Percentiles rank a stretch among this genome's conserved stretches.
Conservation (phyloP, 2,329 filamentous ascomycete species). For the Cadophora gregata region DNA sequence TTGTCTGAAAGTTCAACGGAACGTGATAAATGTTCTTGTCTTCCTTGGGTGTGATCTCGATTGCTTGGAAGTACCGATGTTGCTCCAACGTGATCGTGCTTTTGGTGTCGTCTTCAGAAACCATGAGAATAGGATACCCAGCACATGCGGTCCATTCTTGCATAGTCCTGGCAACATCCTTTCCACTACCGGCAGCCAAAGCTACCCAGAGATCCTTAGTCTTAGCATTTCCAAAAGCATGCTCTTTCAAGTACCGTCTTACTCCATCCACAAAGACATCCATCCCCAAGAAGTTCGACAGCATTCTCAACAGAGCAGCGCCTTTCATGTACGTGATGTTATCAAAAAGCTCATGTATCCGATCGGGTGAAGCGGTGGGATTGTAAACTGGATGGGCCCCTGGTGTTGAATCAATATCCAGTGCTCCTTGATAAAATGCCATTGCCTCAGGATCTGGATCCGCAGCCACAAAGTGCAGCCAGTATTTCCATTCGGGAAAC, state of each 20-base stretch:
- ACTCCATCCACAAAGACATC: conserved; percentile 74
- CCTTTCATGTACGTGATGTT: conserved; percentile 77
- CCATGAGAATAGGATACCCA: conserved; percentile 71
- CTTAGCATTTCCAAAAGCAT: conserved; percentile 66
- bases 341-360: conserved; percentile 74
- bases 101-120: conserved; percentile 56
- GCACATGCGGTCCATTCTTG: conserved; percentile 76
- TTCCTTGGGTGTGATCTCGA: conserved; percentile 55
- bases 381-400: conserved; percentile 30
- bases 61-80: conserved; percentile 72
- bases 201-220: conserved; percentile 74
- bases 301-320: conserved; percentile 74
- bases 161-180: conserved; percentile 72
- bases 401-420: conserved; percentile 28
- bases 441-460: conserved; percentile 5
- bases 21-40: conserved; percentile 70
- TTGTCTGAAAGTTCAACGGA: conserved; percentile 67
- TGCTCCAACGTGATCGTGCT: conserved; percentile 63
- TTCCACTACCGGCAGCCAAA: conserved; percentile 70
- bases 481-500: conserved; percentile 26
- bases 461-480: conserved; percentile 15
- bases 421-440: conserved; percentile 24
- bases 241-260: conserved; percentile 70
- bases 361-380: conserved; percentile 18
- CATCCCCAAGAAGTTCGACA: conserved; percentile 72